These are phyloP conservation scores for Aspergillus viridinutans DNA, from an alignment of 2,329 filamentous ascomycete species.

Conservation along the genomic window DNA sequence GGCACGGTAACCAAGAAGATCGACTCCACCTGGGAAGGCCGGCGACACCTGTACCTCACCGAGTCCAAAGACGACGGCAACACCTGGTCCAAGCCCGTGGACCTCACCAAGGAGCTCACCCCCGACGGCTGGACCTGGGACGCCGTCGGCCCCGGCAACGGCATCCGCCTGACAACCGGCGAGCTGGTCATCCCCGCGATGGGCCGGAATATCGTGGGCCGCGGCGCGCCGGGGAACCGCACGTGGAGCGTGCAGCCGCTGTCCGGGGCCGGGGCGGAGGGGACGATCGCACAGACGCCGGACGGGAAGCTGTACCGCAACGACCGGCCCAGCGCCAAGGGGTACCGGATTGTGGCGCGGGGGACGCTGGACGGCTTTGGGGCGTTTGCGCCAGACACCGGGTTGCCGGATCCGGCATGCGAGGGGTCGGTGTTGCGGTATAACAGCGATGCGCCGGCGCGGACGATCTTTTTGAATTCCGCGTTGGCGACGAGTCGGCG, in stretches of 20 bases:
- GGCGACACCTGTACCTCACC: slow-evolving; percentile 3
- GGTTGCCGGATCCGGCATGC: slow-evolving; percentile 5
- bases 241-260: slow-evolving; percentile 4
- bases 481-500: slow-evolving; percentile 1
- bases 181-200: slow-evolving; percentile 5
- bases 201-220: slow-evolving; percentile 4
- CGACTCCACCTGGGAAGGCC: slow-evolving; percentile 4
- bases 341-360: slow-evolving; percentile 3
- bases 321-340: not conserved
- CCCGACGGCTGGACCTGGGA: slow-evolving; percentile 1
- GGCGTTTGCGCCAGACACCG: slow-evolving; percentile 1
- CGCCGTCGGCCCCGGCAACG: slow-evolving; percentile 4
- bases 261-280: slow-evolving; percentile 1
- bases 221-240: slow-evolving; percentile 4
- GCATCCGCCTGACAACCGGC: slow-evolving; percentile 1
- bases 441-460: slow-evolving; percentile 2
- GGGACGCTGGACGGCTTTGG: not conserved
- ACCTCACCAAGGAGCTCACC: slow-evolving; percentile 2
- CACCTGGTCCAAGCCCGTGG: slow-evolving; percentile 2
- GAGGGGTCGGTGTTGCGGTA: slow-evolving; percentile 4
- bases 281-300: slow-evolving; percentile 1
- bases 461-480: slow-evolving; percentile 6
- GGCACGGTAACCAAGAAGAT: not conserved
- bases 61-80: slow-evolving; percentile 3
- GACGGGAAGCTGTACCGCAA: slow-evolving; percentile 5